These are phyloP conservation scores for Austroboletus sp. DNA, from an alignment of 1,284 basidiomycete genomes.

Conservation along the genomic window DNA sequence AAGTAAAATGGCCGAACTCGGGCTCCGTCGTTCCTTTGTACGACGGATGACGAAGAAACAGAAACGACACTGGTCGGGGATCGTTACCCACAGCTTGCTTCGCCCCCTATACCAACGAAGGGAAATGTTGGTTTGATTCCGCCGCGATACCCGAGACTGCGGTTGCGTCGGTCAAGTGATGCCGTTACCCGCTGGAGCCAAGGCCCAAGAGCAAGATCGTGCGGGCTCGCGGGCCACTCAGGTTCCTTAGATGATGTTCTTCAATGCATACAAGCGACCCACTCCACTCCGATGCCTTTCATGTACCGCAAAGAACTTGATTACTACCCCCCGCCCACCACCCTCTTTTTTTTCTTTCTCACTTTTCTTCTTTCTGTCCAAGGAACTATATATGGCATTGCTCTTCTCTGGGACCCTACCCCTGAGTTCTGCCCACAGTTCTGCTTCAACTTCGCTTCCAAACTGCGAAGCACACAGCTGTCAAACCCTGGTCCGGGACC, in stretches of 20 bases:
- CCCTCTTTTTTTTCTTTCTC: neutral
- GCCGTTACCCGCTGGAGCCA: too few species aligned
- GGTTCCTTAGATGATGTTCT: slow-evolving; percentile 46
- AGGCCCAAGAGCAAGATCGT: neutral
- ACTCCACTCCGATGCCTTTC: slow-evolving; percentile 38
- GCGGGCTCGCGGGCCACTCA: slow-evolving; percentile 28
- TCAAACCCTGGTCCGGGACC: slow-evolving; percentile 31
- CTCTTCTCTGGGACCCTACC: slow-evolving; percentile 12
- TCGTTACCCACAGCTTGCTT: too few species aligned
- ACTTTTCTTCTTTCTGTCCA: slow-evolving; percentile 9
- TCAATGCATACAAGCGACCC: slow-evolving; percentile 43
- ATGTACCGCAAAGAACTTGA: slow-evolving; percentile 34
- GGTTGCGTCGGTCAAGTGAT: too few species aligned
- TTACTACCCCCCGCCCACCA: neutral
- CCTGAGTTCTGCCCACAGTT: slow-evolving; percentile 6
- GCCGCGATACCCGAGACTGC: too few species aligned
- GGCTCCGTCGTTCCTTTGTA: too few species aligned
- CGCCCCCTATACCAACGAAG: too few species aligned
- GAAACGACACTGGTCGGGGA: too few species aligned
- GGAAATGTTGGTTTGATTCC: too few species aligned
- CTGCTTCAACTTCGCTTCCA: slow-evolving; percentile 40
- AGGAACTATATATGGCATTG: slow-evolving; percentile 4
- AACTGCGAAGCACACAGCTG: slow-evolving; percentile 3
- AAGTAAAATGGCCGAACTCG: too few species aligned
- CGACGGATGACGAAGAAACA: too few species aligned